Percentiles rank a stretch among this genome's conserved stretches.
Evolutionary conservation across 257 asterid genomes (phyloP).

Genomic region (Solanum infundibuliforme): DNA sequence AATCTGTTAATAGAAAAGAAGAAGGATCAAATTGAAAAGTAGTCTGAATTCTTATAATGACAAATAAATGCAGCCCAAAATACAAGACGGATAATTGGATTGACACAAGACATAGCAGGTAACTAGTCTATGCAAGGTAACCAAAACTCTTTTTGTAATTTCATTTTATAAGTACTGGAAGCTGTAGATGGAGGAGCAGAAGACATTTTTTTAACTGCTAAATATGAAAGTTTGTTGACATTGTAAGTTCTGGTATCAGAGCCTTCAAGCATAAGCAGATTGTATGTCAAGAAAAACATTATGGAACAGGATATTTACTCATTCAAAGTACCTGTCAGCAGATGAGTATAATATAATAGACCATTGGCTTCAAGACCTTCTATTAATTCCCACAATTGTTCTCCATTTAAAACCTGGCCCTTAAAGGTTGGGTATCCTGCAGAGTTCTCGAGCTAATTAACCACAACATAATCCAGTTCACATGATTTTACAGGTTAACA

Average conservation of each 20-base stretch:
- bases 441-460: constrained; percentile 14
- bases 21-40: not conserved
- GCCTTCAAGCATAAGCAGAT: not conserved
- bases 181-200: not conserved
- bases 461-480: not conserved
- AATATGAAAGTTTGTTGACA: not conserved
- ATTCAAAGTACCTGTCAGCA: constrained; percentile 65
- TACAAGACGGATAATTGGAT: not conserved
- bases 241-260: not conserved
- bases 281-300: not conserved
- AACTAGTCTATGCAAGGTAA: not conserved
- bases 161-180: not conserved
- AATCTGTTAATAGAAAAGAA: not conserved
- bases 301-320: not conserved
- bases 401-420: constrained; percentile 96
- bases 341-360: constrained; percentile 80
- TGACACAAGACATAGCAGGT: not conserved
- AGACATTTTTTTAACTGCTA: not conserved
- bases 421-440: constrained; percentile 95
- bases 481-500: constrained; percentile 13
- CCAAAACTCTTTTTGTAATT: not conserved
- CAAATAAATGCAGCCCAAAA: not conserved
- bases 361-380: constrained; percentile 91
- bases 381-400: constrained; percentile 87
- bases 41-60: not conserved